Conservation (phyloP, 495 filamentous ascomycete genomes). For the Tuber umbilicatum region DNA sequence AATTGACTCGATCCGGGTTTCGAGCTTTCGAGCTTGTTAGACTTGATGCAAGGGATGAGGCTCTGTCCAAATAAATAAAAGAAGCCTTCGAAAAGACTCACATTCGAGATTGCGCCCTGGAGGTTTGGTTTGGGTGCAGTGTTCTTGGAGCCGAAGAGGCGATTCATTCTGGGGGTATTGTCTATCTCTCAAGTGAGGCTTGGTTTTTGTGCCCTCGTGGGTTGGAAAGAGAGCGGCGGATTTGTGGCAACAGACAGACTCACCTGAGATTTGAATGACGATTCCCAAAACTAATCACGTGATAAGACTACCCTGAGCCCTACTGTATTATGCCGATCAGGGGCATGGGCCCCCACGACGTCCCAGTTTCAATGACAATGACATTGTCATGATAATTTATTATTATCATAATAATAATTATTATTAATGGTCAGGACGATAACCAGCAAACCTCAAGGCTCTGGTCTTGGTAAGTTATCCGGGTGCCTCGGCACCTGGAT, state of each 20-base stretch:
- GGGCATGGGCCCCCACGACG: neutral
- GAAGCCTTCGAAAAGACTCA: slow-evolving; percentile 44
- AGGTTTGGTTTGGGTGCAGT: slow-evolving; percentile 88
- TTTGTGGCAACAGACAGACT: neutral
- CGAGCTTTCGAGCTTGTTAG: slow-evolving; percentile 51
- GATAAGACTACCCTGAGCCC: neutral
- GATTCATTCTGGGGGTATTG: slow-evolving; percentile 62
- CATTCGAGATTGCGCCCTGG: slow-evolving; percentile 73
- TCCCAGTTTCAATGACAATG: too few relatives aligned
- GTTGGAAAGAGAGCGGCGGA: neutral
- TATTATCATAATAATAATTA: too few relatives aligned
- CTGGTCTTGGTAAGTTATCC: neutral
- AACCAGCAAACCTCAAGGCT: neutral
- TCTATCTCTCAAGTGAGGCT: neutral
- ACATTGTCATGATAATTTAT: too few relatives aligned
- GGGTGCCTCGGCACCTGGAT: too few relatives aligned
- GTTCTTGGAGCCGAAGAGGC: slow-evolving; percentile 85
- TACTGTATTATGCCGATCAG: neutral
- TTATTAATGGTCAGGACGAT: neutral
- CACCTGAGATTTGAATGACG: neutral
- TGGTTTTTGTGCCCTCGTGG: neutral
- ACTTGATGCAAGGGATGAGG: neutral
- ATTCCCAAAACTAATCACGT: neutral
- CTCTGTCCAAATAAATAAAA: neutral
- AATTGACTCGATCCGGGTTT: slow-evolving; percentile 77